These are phyloP conservation scores for Grosmannia huntii DNA, from an alignment of 2,329 filamentous ascomycete species.

Conservation along the genomic window DNA sequence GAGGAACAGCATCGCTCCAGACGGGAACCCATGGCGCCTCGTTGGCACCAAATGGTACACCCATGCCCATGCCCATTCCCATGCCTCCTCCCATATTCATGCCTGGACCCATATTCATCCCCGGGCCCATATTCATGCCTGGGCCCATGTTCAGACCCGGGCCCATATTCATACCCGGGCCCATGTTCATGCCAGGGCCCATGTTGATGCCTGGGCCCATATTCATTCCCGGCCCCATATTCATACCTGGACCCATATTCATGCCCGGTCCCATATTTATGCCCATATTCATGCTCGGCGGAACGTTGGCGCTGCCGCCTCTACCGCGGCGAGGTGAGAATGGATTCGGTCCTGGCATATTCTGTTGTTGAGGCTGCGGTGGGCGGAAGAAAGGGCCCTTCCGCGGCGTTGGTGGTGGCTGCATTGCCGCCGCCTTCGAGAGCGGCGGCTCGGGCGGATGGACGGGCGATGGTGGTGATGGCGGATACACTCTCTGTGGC, in stretches of 20 bases:
- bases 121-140: neutral
- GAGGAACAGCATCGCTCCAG: neutral
- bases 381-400: neutral
- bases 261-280: neutral
- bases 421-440: neutral
- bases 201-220: neutral
- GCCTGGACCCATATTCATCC: neutral
- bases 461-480: neutral
- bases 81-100: neutral
- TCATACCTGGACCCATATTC: neutral
- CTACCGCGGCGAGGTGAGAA: neutral
- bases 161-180: neutral
- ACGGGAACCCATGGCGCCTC: neutral
- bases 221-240: neutral
- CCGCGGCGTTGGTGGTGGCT: neutral
- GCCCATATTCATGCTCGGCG: neutral
- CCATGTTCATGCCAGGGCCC: neutral
- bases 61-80: neutral
- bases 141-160: neutral
- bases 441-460: neutral
- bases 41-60: neutral
- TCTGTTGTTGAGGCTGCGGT: neutral
- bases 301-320: neutral
- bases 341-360: neutral
- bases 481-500: neutral